These are phyloP conservation scores for Hyphodiscus sp. DNA, from an alignment of 2,329 filamentous ascomycete species.

Conservation along the genomic window DNA sequence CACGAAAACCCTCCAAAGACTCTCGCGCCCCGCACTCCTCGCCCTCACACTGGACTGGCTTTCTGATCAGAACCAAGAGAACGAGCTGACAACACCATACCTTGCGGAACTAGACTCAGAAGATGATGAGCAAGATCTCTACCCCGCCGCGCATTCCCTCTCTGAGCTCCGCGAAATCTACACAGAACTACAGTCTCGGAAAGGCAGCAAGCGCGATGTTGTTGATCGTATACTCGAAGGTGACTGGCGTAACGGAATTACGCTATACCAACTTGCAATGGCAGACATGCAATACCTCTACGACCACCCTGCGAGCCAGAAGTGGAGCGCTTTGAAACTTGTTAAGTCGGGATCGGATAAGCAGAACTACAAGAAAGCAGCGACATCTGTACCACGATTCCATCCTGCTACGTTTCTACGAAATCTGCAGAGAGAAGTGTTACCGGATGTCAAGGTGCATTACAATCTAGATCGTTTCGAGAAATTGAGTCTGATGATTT, in stretches of 20 bases:
- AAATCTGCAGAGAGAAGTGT: conserved; percentile 66
- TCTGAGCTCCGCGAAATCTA: conserved; percentile 63
- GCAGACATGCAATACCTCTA: conserved; percentile 61
- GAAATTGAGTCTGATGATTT: conserved; percentile 60
- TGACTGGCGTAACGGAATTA: conserved; percentile 62
- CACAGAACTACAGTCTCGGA: conserved; percentile 49
- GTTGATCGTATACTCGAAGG: conserved; percentile 58
- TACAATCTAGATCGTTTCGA: conserved; percentile 72
- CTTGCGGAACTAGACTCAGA: conserved; percentile 43
- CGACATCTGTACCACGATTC: conserved; percentile 58
- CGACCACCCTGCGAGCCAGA: conserved; percentile 56
- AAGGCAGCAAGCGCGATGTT: conserved; percentile 57
- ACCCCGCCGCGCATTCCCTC: conserved; percentile 59
- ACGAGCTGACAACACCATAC: conserved; percentile 47
- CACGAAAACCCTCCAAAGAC: conserved; percentile 58
- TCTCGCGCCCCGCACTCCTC: conserved; percentile 67
- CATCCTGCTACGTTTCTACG: conserved; percentile 75
- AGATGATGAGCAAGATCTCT: conserved; percentile 58
- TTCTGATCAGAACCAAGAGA: conserved; percentile 53
- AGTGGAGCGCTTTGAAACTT: conserved; percentile 58
- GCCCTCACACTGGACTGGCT: conserved; percentile 74
- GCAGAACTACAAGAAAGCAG: conserved; percentile 36
- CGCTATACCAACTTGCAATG: conserved; percentile 61
- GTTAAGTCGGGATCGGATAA: conserved; percentile 40
- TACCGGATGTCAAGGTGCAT: conserved; percentile 76